Evolutionary conservation across 805 yeast genomes (phyloP), one percentile per base, ranked within the genome.

Genomic region (Ogataea salicorniae): DNA sequence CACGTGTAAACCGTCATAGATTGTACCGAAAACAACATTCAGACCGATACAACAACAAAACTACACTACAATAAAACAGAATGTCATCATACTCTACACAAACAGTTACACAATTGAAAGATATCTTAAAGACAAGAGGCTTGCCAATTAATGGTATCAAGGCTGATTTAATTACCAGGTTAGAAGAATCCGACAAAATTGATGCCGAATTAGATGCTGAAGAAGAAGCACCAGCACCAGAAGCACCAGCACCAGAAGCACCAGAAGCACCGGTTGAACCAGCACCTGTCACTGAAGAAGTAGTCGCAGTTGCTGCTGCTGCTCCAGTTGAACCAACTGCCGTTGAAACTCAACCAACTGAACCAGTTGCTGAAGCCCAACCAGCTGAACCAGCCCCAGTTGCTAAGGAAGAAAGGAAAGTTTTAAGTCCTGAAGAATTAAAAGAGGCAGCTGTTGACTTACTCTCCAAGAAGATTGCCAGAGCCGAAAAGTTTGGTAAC

Each of bases 101-200:
- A 53, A 84, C 91, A 2, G 97, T 90, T 44, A 81, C 84, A 17
- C 96, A 90, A 71, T 76, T 92, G 66, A 91, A 87, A 64, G 96
- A 86, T 52, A 60, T 79, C 47, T 75, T 92, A 57, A 83, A 84
- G 57, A 67, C 75, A 20, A 81, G 82, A 51, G 85, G 84, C 1
- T 75, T 92, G 43, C 64, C 94, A 2, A 71, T 73, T 6, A 77
- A 77, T 37, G 98, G 98, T 20, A 82, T 87, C 57, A 92, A 92
- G 66, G 81, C 84, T 39, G 97, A 89, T 45, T 70, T 86, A 55
- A 71, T 86, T 47, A 77, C 77, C 15, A 76, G 94, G 57, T 70
- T 86, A 52, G 77, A 73, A 49, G 88, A 81, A 51, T 65, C 75
- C 33, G 91, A 83, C 56, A 64, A 62, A 49, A 53, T 64, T 37